Conservation (phyloP, 2,329 filamentous ascomycete species). For the Neurospora sp. region DNA sequence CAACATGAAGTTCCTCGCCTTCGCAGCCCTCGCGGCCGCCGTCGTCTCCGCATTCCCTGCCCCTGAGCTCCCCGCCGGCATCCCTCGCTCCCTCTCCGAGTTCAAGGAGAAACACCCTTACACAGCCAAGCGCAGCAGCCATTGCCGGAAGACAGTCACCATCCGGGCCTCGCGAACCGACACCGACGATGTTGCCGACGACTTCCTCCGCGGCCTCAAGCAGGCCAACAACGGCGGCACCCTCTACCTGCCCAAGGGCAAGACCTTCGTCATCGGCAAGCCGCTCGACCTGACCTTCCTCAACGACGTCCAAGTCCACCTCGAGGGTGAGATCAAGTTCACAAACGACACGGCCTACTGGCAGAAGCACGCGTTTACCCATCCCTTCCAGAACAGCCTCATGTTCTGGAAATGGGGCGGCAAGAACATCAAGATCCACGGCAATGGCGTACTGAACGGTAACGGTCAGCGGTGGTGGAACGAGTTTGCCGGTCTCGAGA, state of each 20-base stretch:
- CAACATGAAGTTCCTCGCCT: constrained; percentile 13
- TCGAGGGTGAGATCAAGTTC: constrained; percentile 46
- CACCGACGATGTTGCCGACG: constrained; percentile 44
- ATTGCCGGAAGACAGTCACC: constrained; percentile 27
- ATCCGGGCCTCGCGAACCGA: constrained; percentile 44
- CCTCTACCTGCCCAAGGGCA: constrained; percentile 40
- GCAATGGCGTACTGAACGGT: constrained; percentile 44
- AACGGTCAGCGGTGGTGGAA: constrained; percentile 39
- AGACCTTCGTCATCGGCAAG: constrained; percentile 48
- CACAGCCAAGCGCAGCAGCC: constrained; percentile 12
- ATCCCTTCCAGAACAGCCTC: constrained; percentile 39
- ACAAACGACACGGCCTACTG: constrained; percentile 34
- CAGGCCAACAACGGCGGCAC: constrained; percentile 50
- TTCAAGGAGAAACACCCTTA: constrained; percentile 30
- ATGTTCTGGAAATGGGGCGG: constrained; percentile 57
- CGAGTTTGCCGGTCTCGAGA: constrained; percentile 31
- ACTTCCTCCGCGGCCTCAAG: constrained; percentile 43
- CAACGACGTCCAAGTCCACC: constrained; percentile 44
- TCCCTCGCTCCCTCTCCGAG: constrained; percentile 26
- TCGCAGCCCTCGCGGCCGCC: constrained; percentile 17
- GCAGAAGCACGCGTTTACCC: constrained; percentile 30
- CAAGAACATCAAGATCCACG: constrained; percentile 49
- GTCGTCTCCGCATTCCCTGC: constrained; percentile 15
- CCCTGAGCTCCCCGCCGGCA: constrained; percentile 21
- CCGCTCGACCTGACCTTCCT: constrained; percentile 49